Evolutionary conservation across 2,329 filamentous ascomycete species (phyloP).

Genomic region (Colletotrichum falcatum): DNA sequence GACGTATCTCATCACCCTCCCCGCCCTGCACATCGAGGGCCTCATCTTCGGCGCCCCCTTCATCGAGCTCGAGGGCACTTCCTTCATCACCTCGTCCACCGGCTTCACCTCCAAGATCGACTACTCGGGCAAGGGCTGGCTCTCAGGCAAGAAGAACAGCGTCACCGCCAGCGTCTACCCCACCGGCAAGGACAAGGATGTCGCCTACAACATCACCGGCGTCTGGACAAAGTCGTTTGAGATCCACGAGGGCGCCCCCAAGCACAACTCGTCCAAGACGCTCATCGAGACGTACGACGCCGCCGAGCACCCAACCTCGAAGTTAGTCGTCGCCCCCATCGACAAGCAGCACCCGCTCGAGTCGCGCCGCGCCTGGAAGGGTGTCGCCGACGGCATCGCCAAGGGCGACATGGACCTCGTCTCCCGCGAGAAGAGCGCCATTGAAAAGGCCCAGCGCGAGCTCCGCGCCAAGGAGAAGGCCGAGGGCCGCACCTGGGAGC

Average conservation of each 20-base stretch:
- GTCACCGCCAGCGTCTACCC: conserved; percentile 81
- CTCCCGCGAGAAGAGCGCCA: conserved; percentile 83
- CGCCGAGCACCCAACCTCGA: conserved; percentile 67
- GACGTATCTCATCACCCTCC: conserved; percentile 91
- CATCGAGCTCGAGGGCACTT: conserved; percentile 87
- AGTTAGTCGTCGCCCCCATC: conserved; percentile 77
- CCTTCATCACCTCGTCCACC: conserved; percentile 86
- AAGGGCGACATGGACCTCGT: conserved; percentile 87
- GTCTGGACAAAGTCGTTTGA: conserved; percentile 90
- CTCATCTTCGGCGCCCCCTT: conserved; percentile 89
- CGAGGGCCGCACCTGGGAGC: conserved; percentile 83
- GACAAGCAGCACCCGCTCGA: conserved; percentile 89
- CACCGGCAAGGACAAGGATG: conserved; percentile 77
- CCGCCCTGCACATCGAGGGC: conserved; percentile 92
- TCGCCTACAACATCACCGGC: conserved; percentile 84
- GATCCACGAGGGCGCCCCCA: conserved; percentile 74
- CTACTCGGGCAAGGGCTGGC: conserved; percentile 93
- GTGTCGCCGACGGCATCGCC: conserved; percentile 84
- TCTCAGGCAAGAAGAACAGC: conserved; percentile 95
- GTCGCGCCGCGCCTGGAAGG: conserved; percentile 87
- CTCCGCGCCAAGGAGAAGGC: conserved; percentile 77
- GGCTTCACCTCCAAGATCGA: conserved; percentile 92
- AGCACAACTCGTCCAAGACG: conserved; percentile 61
- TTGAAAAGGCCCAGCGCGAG: conserved; percentile 88
- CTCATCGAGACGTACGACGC: conserved; percentile 73